Evolutionary conservation across 345 rosid genomes (phyloP).

Genomic region (Aegle marmelos): DNA sequence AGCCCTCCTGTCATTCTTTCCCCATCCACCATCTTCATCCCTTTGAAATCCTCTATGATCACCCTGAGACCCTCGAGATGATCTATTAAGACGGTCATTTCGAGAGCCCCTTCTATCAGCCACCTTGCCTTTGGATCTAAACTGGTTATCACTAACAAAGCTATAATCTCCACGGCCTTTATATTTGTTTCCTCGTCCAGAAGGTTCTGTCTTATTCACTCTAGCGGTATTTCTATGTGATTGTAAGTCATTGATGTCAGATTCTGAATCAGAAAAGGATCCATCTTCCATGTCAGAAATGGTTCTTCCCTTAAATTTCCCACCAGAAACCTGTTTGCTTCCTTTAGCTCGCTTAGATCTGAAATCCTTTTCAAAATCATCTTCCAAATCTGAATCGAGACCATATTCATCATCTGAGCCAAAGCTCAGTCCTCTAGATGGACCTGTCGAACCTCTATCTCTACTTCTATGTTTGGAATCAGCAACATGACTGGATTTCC

Average conservation of each 20-base stretch:
- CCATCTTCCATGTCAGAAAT: slow-evolving; percentile 26
- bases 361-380: slow-evolving; percentile 33
- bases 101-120: slow-evolving; percentile 27
- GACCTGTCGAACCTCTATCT: slow-evolving; percentile 33
- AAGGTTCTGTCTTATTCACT: slow-evolving; percentile 21
- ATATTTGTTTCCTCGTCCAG: slow-evolving; percentile 33
- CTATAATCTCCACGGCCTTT: slow-evolving; percentile 21
- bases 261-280: slow-evolving; percentile 50
- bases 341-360: slow-evolving; percentile 27
- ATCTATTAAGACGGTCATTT: slow-evolving; percentile 21
- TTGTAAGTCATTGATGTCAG: slow-evolving; percentile 28
- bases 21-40: slow-evolving; percentile 13
- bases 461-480: slow-evolving; percentile 32
- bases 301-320: slow-evolving; percentile 33
- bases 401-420: slow-evolving; percentile 72
- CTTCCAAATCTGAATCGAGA: slow-evolving; percentile 55
- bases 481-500: slow-evolving; percentile 79
- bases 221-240: slow-evolving; percentile 26
- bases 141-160: slow-evolving; percentile 17
- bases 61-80: slow-evolving; percentile 30
- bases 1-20: slow-evolving; percentile 14
- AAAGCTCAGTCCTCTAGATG: slow-evolving; percentile 45
- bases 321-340: slow-evolving; percentile 19
- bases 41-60: slow-evolving; percentile 24
- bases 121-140: slow-evolving; percentile 30